A percentile compares a stretch with the other conserved stretches of the same genome.
phyloP scores from a whole-genome alignment of 768 basidiomycete species.

The Suillus subaureus region DNA sequence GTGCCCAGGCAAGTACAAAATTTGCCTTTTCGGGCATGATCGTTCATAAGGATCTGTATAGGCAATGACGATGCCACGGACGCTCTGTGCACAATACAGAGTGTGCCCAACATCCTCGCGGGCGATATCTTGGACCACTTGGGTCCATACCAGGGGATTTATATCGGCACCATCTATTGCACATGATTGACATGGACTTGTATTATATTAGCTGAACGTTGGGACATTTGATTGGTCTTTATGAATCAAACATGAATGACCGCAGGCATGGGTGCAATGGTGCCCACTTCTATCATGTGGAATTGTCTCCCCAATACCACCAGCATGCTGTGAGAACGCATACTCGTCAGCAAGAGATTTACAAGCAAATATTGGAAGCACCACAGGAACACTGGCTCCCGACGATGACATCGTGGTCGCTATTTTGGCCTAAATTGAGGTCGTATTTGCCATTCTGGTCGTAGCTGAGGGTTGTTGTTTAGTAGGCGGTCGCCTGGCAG shows the following conservation, averaged over 20 bases:
- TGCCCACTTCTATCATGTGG: neutral
- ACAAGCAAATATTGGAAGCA: neutral
- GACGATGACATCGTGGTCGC: neutral
- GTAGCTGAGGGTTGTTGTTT: neutral
- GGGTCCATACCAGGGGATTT: conserved; percentile 58
- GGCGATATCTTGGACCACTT: conserved; percentile 57
- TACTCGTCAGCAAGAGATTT: neutral
- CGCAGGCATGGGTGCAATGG: no score
- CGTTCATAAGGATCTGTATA: conserved; percentile 16
- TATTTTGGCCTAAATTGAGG: neutral
- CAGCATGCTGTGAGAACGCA: neutral
- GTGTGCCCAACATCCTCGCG: conserved; percentile 55
- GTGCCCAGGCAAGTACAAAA: conserved; percentile 40
- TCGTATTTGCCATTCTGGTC: neutral
- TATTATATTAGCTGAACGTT: neutral
- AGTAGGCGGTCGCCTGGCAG: neutral
- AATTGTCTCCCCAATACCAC: neutral
- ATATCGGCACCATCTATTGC: conserved; percentile 51
- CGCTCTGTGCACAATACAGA: conserved; percentile 51
- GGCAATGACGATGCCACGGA: conserved; percentile 60
- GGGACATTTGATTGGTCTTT: neutral
- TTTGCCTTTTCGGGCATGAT: neutral
- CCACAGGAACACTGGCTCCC: neutral
- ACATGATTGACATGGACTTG: conserved; percentile 21
- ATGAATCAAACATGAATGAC: neutral